Percentiles rank a stretch among this genome's conserved stretches.
These are phyloP conservation scores for Scenedesmus sp. DNA, from an alignment of 163 green algal species.

Conservation along the genomic window DNA sequence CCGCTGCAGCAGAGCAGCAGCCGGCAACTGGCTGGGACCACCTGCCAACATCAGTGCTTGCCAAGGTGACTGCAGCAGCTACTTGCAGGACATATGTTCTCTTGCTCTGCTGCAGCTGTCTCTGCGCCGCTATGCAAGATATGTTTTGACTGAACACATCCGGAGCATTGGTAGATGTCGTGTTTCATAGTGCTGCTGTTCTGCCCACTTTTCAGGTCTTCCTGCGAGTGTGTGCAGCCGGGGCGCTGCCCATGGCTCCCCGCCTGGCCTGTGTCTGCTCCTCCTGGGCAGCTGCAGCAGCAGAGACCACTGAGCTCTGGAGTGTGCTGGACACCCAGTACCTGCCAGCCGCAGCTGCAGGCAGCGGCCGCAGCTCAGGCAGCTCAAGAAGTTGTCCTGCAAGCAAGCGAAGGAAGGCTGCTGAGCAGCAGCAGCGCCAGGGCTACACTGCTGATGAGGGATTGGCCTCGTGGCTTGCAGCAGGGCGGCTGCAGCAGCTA, in stretches of 20 bases:
- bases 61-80: slow-evolving; percentile 8
- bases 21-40: background rate
- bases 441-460: background rate
- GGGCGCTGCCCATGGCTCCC: slow-evolving; percentile 31
- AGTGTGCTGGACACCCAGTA: background rate
- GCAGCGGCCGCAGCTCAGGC: background rate
- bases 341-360: background rate
- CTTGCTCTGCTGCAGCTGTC: too few relatives aligned
- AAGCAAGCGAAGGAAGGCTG: background rate
- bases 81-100: background rate
- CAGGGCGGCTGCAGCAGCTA: slow-evolving; percentile 21
- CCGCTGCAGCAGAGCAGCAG: background rate
- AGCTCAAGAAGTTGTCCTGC: background rate
- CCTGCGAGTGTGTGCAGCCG: background rate
- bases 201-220: slow-evolving; percentile 15
- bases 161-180: too few relatives aligned
- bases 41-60: slow-evolving; percentile 24
- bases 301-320: slow-evolving; percentile 36
- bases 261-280: slow-evolving; percentile 36
- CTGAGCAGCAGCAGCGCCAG: background rate
- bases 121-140: too few relatives aligned
- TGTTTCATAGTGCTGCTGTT: background rate
- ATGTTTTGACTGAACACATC: too few relatives aligned
- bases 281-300: background rate
- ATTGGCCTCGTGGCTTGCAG: background rate